phyloP scores from a whole-genome alignment of 495 filamentous ascomycete species.

The Aspergillus affinis region DNA sequence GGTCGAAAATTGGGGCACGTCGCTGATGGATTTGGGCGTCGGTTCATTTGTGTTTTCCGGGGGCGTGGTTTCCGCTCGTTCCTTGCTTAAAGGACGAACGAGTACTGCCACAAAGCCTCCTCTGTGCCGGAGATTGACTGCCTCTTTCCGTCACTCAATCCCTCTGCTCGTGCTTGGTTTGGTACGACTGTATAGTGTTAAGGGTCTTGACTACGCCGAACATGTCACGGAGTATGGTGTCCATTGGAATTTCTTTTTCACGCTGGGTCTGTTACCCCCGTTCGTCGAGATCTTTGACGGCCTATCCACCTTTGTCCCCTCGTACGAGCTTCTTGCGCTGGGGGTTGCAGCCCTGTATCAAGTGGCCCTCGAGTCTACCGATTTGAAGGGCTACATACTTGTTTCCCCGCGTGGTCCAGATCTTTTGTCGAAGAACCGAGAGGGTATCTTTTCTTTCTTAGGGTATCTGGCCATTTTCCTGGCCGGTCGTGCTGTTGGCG shows the following conservation, averaged over 20 bases:
- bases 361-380: slow-evolving; percentile 69
- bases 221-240: slow-evolving; percentile 98
- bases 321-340: slow-evolving; percentile 70
- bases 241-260: slow-evolving; percentile 99
- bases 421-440: slow-evolving; percentile 83
- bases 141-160: slow-evolving; percentile 73
- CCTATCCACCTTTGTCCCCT: slow-evolving; percentile 56
- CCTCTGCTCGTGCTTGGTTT: slow-evolving; percentile 81
- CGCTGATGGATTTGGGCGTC: slow-evolving; percentile 96
- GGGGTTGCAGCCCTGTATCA: slow-evolving; percentile 68
- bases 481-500: slow-evolving; percentile 78
- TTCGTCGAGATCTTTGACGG: slow-evolving; percentile 86
- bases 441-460: slow-evolving; percentile 88
- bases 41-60: slow-evolving; percentile 96
- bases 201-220: slow-evolving; percentile 92
- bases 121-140: slow-evolving; percentile 54
- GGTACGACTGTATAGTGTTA: slow-evolving; percentile 81
- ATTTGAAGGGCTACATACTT: slow-evolving; percentile 79
- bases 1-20: slow-evolving; percentile 97
- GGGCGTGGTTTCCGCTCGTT: slow-evolving; percentile 85
- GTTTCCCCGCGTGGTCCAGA: slow-evolving; percentile 71
- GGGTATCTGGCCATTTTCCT: slow-evolving; percentile 96
- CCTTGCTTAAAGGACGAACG: slow-evolving; percentile 71
- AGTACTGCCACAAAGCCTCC: slow-evolving; percentile 36
- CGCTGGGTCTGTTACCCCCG: slow-evolving; percentile 81